Percentiles rank a stretch among this genome's conserved stretches.
phyloP scores from a whole-genome alignment of 345 rosid genomes.

The Gossypium mustelinum region DNA sequence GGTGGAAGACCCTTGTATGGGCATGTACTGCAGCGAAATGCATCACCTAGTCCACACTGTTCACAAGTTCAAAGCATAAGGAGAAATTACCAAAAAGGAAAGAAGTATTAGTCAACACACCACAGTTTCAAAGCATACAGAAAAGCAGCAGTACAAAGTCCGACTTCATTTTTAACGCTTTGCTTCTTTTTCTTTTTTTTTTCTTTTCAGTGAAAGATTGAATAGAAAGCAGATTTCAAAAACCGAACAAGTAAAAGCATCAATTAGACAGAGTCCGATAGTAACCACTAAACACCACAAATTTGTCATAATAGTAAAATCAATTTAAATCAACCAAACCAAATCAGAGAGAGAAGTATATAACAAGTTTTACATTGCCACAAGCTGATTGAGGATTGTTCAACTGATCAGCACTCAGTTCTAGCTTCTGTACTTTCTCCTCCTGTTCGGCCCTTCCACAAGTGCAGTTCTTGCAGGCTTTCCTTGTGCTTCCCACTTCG shows the following conservation, averaged over 20 bases:
- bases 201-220: not conserved
- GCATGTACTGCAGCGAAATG: conserved; percentile 91
- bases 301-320: not conserved
- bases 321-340: not conserved
- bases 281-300: not conserved
- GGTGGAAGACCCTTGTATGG: conserved; percentile 93
- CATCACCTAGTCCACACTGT: conserved; percentile 97
- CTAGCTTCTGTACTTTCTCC: conserved; percentile 73
- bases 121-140: not conserved
- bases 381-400: conserved; percentile 91
- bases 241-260: not conserved
- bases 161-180: not conserved
- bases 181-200: not conserved
- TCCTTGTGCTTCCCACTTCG: conserved; percentile 72
- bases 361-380: conserved; percentile 63
- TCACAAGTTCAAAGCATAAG: not conserved
- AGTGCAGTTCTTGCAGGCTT: conserved; percentile 92
- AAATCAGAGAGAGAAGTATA: not conserved
- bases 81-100: not conserved
- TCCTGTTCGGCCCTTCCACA: conserved; percentile 98
- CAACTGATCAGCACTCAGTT: conserved; percentile 64
- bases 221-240: not conserved
- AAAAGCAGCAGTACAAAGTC: not conserved
- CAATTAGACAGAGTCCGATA: not conserved
- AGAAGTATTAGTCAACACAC: not conserved